Evolutionary conservation across 1,284 basidiomycete species (phyloP).

Genomic region (Fomitiporia mediterranea): DNA sequence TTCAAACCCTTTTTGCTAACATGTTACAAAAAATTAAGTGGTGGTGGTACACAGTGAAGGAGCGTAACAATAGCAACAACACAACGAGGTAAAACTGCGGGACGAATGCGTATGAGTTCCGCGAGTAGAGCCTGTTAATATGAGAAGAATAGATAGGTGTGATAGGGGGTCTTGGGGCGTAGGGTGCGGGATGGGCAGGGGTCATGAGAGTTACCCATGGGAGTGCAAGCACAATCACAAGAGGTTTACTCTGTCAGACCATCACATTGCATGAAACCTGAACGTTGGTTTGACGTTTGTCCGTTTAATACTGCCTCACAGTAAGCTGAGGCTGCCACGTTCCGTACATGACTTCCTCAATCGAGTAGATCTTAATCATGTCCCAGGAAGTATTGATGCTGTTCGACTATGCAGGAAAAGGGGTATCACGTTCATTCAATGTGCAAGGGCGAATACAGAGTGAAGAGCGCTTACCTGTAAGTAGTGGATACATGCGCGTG

Average conservation of each 20-base stretch:
- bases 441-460: slow-evolving; percentile 3
- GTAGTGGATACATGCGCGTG: slow-evolving; percentile 69
- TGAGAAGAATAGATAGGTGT: background rate
- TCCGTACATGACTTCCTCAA: slow-evolving; percentile 65
- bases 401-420: slow-evolving; percentile 44
- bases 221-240: too few relatives aligned
- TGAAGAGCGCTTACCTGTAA: slow-evolving; percentile 47
- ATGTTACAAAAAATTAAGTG: background rate
- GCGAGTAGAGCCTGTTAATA: background rate
- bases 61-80: too few relatives aligned
- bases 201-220: background rate
- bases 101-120: background rate
- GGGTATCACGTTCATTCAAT: slow-evolving; percentile 21
- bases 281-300: too few relatives aligned
- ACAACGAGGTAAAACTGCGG: background rate
- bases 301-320: slow-evolving; percentile 14
- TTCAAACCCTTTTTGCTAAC: background rate
- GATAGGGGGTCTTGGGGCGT: background rate
- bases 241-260: too few relatives aligned
- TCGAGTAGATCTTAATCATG: slow-evolving; percentile 62
- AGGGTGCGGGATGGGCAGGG: background rate
- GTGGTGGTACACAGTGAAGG: background rate
- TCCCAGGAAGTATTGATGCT: slow-evolving; percentile 63
- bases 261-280: background rate
- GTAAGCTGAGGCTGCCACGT: slow-evolving; percentile 59